Conservation (phyloP, 164 flowering plant genomes). For the Magnolia officinalis region DNA sequence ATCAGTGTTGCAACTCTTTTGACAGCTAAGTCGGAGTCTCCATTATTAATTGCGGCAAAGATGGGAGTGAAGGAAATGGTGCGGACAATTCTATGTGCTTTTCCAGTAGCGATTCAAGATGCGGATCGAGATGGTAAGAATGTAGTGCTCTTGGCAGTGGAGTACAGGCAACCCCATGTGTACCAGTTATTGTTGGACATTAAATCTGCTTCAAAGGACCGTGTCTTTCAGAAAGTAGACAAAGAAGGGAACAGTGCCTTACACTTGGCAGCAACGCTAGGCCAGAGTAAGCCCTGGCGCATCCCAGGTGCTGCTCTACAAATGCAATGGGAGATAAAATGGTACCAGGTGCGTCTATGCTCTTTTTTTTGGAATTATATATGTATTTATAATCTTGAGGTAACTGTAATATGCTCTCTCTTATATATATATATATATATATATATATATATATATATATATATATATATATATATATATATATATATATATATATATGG, state of each 20-base stretch:
- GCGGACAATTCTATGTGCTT: conserved; percentile 21
- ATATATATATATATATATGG: no score
- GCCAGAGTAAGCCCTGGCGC: conserved; percentile 36
- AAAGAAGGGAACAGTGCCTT: conserved; percentile 37
- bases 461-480: no score
- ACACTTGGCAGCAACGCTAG: conserved; percentile 38
- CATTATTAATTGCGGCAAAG: conserved; percentile 36
- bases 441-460: no score
- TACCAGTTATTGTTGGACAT: conserved; percentile 17
- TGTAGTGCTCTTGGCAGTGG: conserved; percentile 34
- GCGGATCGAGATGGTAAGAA: conserved; percentile 30
- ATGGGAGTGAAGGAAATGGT: conserved; percentile 41
- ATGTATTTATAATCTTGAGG: no score
- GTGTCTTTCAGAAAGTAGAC: conserved; percentile 29
- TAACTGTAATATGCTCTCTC: no score
- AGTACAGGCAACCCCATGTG: conserved; percentile 41
- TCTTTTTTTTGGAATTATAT: no score
- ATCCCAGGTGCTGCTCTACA: conserved; percentile 45
- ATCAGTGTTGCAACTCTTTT: background rate
- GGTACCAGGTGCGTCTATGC: conserved; percentile 34
- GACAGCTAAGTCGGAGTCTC: conserved; percentile 20
- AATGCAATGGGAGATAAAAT: conserved; percentile 52
- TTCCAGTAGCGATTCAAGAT: conserved; percentile 41
- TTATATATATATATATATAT: no score
- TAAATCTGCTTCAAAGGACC: conserved; percentile 15